Evolutionary conservation across 2,329 filamentous ascomycete species (phyloP), one percentile per base, ranked within the genome.

Genomic region (Aspergillus candidus): DNA sequence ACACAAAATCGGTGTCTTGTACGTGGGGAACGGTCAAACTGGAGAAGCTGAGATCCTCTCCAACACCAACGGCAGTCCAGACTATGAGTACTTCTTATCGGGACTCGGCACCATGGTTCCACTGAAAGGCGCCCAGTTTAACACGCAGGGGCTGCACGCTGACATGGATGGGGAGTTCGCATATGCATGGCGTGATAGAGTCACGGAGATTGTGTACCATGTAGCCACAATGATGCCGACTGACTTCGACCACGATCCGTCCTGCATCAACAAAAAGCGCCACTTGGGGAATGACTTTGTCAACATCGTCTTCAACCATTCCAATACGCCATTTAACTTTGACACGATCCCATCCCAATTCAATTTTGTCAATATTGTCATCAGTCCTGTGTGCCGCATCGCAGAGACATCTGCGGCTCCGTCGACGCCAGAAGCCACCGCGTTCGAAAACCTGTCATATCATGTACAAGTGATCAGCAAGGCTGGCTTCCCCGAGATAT

Each of bases 271-370:
- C 63, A 98, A 98, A 72, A 98, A 98, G 68, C 78, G 83, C 3
- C 94, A 97, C 60, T 93, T 97, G 48, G 93, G 93, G 46, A 98
- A 98, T 61, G 93, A 97, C 66, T 94, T 88, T 64, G 93, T 98
- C 61, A 97, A 95, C 62, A 94, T 98, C 55, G 84, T 98, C 46
- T 98, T 94, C 76, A 98, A 98, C 64, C 88, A 94, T 59, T 96
- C 90, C 2, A 91, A 93, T n/a, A 67, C 83, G 38, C 84, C 86
- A 0, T 97, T 95, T 71, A 78, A 79, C 42, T 94, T 95, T 62
- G 81, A 95, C 62, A 95, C 88, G 0, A 94, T 98, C 56, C 88
- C 88, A 0, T 94, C 89, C 0, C 86, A 91, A 45, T 95, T 98
- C 74, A 97, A 96, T 62, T 95, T 87, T 60, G 89, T 98, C 61